These are phyloP conservation scores for Sclerotinia trifoliorum DNA, from an alignment of 2,329 filamentous ascomycete species.

Conservation along the genomic window DNA sequence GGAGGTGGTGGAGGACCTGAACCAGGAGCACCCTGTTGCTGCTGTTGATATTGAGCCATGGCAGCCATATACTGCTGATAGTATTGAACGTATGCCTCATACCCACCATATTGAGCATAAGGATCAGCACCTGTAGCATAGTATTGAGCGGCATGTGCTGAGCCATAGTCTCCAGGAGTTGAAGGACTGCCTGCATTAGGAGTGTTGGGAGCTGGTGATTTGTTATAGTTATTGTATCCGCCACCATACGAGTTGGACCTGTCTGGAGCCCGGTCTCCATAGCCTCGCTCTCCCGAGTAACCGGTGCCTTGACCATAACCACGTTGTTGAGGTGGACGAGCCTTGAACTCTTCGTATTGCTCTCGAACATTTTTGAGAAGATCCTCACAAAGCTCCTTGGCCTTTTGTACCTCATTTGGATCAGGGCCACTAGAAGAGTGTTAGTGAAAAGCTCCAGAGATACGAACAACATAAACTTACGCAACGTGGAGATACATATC, in stretches of 20 bases:
- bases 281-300: constrained; percentile 47
- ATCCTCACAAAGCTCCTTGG: constrained; percentile 85
- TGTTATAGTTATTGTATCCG: constrained; percentile 42
- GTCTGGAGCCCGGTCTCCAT: constrained; percentile 53
- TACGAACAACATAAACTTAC: constrained; percentile 51
- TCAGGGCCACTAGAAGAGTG: constrained; percentile 70
- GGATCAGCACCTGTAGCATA: constrained; percentile 69
- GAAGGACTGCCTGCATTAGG: constrained; percentile 46
- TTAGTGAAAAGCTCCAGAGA: constrained; percentile 15
- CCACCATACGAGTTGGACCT: constrained; percentile 45
- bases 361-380: constrained; percentile 82
- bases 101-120: constrained; percentile 89
- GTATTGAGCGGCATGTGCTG: constrained; percentile 78
- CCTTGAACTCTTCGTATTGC: constrained; percentile 90
- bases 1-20: constrained; percentile 55
- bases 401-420: constrained; percentile 77
- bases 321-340: constrained; percentile 66
- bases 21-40: constrained; percentile 44
- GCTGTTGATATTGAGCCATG: constrained; percentile 50
- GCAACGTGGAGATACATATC: constrained; percentile 96
- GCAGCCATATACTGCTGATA: constrained; percentile 70
- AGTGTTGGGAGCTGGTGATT: constrained; percentile 36
- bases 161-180: constrained; percentile 61
- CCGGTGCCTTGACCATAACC: constrained; percentile 48
- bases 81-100: constrained; percentile 70